phyloP scores from a whole-genome alignment of 2,329 filamentous ascomycete genomes.

The Talaromyces sp. region DNA sequence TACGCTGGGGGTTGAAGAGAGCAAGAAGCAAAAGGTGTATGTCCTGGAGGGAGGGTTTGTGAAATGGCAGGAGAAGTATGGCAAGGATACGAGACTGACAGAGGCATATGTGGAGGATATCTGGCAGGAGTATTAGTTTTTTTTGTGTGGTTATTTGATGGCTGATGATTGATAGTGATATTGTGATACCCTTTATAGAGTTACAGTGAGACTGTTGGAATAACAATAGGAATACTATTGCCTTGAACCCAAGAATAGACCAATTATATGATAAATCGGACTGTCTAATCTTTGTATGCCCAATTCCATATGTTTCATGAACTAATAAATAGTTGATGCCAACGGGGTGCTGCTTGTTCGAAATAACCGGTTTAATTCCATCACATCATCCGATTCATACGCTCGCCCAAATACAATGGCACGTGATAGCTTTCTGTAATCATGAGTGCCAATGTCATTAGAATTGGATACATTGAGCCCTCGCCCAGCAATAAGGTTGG shows the following conservation, averaged over 20 bases:
- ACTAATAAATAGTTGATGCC: too few species aligned
- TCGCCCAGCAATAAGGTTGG: slow-evolving; percentile 10
- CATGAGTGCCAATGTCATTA: slow-evolving; percentile 20
- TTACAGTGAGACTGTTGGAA: neutral
- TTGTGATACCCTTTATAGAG: slow-evolving; percentile 6
- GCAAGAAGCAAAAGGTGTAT: slow-evolving; percentile 62
- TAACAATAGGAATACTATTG: too few species aligned
- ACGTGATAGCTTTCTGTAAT: slow-evolving; percentile 18
- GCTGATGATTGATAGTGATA: neutral
- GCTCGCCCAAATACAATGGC: slow-evolving; percentile 25
- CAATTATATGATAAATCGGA: too few species aligned
- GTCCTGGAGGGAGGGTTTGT: slow-evolving; percentile 80
- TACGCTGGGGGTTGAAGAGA: slow-evolving; percentile 37
- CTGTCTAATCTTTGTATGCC: too few species aligned
- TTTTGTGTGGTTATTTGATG: neutral
- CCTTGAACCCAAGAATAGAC: too few species aligned
- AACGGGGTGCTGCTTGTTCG: neutral
- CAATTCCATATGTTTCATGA: too few species aligned
- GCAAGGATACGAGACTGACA: slow-evolving; percentile 71
- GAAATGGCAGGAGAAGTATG: slow-evolving; percentile 79
- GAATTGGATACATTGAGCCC: slow-evolving; percentile 15
- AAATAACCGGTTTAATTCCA: neutral
- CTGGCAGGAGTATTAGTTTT: slow-evolving; percentile 56
- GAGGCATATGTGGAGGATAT: slow-evolving; percentile 79
- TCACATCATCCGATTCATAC: slow-evolving; percentile 14